These are phyloP conservation scores for Alternaria sp. DNA, from an alignment of 2,329 filamentous ascomycete genomes.

Conservation along the genomic window DNA sequence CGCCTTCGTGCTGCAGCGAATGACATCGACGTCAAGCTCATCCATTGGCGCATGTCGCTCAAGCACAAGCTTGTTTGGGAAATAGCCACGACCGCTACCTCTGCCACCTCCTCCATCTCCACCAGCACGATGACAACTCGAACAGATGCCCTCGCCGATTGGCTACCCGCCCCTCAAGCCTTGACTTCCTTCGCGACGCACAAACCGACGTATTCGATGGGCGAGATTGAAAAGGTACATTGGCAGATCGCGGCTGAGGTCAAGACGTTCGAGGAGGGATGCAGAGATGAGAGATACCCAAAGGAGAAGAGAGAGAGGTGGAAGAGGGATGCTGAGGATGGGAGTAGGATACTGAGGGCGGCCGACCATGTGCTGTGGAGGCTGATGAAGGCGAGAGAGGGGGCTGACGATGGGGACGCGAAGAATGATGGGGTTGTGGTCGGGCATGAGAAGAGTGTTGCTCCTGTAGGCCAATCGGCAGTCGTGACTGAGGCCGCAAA, in stretches of 20 bases:
- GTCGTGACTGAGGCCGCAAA: neutral
- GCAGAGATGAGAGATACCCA: conserved; percentile 8
- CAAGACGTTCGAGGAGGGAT: conserved; percentile 27
- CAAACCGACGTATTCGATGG: conserved; percentile 28
- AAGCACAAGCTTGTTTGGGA: conserved; percentile 31
- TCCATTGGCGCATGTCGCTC: conserved; percentile 27
- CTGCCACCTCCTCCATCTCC: neutral
- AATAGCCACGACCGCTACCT: neutral
- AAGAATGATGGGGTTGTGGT: neutral
- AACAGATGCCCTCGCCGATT: conserved; percentile 11
- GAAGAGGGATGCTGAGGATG: conserved; percentile 35
- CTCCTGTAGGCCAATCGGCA: neutral
- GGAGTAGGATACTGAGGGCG: conserved; percentile 28
- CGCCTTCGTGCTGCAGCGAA: conserved; percentile 28
- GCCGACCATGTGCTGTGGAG: conserved; percentile 26
- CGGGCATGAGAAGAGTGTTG: neutral
- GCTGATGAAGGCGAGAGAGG: conserved; percentile 12
- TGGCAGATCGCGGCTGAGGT: conserved; percentile 27
- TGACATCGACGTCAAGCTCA: conserved; percentile 27
- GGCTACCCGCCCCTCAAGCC: conserved; percentile 20
- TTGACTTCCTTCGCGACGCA: conserved; percentile 17
- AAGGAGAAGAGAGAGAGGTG: conserved; percentile 26
- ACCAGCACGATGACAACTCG: neutral
- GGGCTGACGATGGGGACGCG: neutral
- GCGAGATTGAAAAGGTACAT: conserved; percentile 30